Conservation (phyloP, 2,329 filamentous ascomycete species). For the Aspergillus uvarum region DNA sequence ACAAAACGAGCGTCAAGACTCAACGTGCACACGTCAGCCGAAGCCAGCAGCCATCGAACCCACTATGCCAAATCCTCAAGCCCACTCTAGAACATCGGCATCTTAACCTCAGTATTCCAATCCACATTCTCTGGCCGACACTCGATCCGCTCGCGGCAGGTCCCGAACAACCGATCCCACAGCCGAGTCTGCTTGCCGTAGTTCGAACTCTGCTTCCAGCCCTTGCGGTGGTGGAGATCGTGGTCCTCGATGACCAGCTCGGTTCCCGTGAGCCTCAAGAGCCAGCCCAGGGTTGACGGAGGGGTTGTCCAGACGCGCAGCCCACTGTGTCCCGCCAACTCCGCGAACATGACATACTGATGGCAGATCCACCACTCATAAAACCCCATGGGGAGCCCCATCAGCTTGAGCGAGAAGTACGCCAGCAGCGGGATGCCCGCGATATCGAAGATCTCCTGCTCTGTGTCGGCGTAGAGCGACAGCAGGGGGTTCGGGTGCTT, state of each 20-base stretch:
- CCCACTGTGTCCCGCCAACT: conserved; percentile 24
- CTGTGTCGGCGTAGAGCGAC: conserved; percentile 44
- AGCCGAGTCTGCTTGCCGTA: conserved; percentile 44
- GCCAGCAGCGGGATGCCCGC: conserved; percentile 44
- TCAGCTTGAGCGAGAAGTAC: conserved; percentile 36
- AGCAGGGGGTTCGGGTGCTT: conserved; percentile 48
- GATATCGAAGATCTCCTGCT: conserved; percentile 47
- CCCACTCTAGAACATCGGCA: conserved; percentile 31
- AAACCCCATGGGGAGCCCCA: conserved; percentile 48
- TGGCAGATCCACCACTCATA: conserved; percentile 52
- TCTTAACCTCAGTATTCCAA: conserved; percentile 23
- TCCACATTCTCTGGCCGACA: conserved; percentile 32
- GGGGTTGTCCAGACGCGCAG: conserved; percentile 37
- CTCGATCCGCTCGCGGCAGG: conserved; percentile 40
- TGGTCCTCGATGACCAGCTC: conserved; percentile 48
- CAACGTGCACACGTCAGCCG: background rate
- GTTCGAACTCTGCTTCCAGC: conserved; percentile 41
- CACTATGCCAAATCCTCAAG: background rate
- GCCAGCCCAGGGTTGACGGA: conserved; percentile 36
- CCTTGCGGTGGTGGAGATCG: conserved; percentile 41
- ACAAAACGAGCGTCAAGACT: no score
- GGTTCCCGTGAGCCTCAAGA: conserved; percentile 33
- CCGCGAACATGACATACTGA: conserved; percentile 44
- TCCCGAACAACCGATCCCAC: conserved; percentile 41
- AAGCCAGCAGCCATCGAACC: background rate